phyloP scores from a whole-genome alignment of 495 filamentous ascomycete genomes.

The Cairneyella variabilis region DNA sequence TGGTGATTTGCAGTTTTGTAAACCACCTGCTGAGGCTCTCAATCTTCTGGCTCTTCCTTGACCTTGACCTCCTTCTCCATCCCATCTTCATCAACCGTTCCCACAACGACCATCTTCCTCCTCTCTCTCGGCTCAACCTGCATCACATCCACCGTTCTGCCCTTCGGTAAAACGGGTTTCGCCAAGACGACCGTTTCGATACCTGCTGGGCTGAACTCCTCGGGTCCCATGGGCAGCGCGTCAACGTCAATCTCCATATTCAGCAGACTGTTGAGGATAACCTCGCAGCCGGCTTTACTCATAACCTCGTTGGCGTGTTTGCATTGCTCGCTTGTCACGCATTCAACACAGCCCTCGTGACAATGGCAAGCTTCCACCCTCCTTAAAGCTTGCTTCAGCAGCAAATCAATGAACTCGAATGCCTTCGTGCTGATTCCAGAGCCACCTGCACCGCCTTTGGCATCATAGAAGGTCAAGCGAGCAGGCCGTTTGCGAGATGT shows the following conservation, averaged over 20 bases:
- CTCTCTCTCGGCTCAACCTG: slow-evolving; percentile 35
- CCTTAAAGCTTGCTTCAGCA: slow-evolving; percentile 74
- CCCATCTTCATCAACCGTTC: slow-evolving; percentile 11
- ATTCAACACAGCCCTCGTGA: slow-evolving; percentile 80
- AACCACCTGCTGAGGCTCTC: too few species aligned
- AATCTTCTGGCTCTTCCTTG: slow-evolving; percentile 18
- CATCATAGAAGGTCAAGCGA: slow-evolving; percentile 89
- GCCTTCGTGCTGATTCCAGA: slow-evolving; percentile 86
- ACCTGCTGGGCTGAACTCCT: slow-evolving; percentile 53
- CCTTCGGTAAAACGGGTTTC: slow-evolving; percentile 30
- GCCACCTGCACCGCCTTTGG: slow-evolving; percentile 79
- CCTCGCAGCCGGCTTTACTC: slow-evolving; percentile 82
- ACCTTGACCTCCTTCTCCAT: slow-evolving; percentile 16
- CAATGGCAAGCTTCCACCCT: slow-evolving; percentile 69
- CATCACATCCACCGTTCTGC: slow-evolving; percentile 37
- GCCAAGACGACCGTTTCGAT: slow-evolving; percentile 84
- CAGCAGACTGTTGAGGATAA: slow-evolving; percentile 73
- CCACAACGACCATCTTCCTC: slow-evolving; percentile 13
- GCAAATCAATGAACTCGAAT: slow-evolving; percentile 82
- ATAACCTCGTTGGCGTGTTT: slow-evolving; percentile 87
- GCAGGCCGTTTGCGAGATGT: slow-evolving; percentile 80
- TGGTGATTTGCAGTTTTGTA: too few species aligned
- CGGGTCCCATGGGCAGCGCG: slow-evolving; percentile 74
- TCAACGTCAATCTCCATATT: slow-evolving; percentile 74
- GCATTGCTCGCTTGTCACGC: slow-evolving; percentile 78